Conservation (phyloP, 2,329 filamentous ascomycete species). For the Aspergillus puulaauensis region DNA sequence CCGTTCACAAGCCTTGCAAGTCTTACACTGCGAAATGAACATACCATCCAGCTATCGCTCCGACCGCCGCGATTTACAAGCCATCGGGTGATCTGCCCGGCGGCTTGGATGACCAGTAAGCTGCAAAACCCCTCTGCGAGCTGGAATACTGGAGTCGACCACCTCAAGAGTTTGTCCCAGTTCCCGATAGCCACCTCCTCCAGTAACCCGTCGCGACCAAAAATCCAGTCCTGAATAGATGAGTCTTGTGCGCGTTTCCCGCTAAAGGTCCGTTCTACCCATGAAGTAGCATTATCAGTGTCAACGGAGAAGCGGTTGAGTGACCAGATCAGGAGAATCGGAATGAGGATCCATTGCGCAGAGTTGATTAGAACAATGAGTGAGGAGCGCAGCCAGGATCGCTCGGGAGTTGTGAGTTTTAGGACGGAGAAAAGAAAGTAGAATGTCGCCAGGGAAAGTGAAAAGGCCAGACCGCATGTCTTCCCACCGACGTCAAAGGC, state of each 20-base stretch:
- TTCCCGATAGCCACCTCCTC: conserved; percentile 77
- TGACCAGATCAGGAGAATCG: conserved; percentile 87
- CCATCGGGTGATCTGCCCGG: conserved; percentile 91
- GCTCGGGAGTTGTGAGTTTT: conserved; percentile 76
- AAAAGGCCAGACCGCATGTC: conserved; percentile 92
- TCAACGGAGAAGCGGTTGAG: conserved; percentile 94
- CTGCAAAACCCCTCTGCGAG: conserved; percentile 95
- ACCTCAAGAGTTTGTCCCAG: conserved; percentile 86
- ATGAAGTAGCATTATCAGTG: conserved; percentile 64
- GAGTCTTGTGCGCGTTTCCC: conserved; percentile 62
- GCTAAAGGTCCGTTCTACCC: conserved; percentile 78
- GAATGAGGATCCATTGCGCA: conserved; percentile 84
- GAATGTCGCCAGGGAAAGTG: conserved; percentile 81
- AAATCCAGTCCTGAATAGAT: conserved; percentile 79
- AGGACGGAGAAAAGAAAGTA: conserved; percentile 85
- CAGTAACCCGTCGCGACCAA: conserved; percentile 79
- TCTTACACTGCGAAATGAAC: conserved; percentile 32
- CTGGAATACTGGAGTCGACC: conserved; percentile 93
- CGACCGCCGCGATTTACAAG: conserved; percentile 83
- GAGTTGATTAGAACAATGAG: conserved; percentile 68
- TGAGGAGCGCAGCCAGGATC: conserved; percentile 71
- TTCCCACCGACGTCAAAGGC: conserved; percentile 97
- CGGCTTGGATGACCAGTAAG: conserved; percentile 89
- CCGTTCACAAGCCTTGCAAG: neutral
- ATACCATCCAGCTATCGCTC: conserved; percentile 94